Percentiles rank a stretch among this genome's conserved stretches.
Evolutionary conservation across 768 basidiomycete species (phyloP).

Genomic region (Lactarius sp.): DNA sequence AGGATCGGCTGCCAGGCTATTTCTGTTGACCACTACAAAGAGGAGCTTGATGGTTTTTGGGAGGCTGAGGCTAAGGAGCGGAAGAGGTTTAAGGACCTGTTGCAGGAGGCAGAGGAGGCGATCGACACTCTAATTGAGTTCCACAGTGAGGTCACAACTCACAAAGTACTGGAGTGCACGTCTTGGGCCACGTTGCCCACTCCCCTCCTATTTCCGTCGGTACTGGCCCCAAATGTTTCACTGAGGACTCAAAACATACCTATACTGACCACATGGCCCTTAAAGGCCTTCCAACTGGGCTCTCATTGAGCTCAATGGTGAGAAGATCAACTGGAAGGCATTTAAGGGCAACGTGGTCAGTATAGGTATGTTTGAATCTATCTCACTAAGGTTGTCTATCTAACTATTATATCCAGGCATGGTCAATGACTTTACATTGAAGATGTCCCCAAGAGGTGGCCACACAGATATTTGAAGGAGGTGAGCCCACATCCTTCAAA

Average conservation of each 20-base stretch:
- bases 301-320: conserved; percentile 29
- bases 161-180: background rate
- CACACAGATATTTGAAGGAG: too few species aligned
- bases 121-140: background rate
- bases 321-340: conserved; percentile 26
- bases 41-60: background rate
- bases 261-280: too few species aligned
- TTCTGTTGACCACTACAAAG: background rate
- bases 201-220: conserved; percentile 22
- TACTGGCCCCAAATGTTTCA: conserved; percentile 19
- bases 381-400: conserved; percentile 4
- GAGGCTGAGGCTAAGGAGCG: background rate
- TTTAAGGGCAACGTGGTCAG: conserved; percentile 21
- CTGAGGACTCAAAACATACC: too few species aligned
- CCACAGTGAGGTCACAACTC: background rate
- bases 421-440: background rate
- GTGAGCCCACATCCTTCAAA: conserved; percentile 13
- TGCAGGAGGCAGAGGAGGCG: background rate
- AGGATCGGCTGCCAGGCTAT: background rate
- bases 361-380: conserved; percentile 2
- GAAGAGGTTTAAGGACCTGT: background rate
- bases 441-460: background rate
- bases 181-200: background rate
- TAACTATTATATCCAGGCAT: too few species aligned
- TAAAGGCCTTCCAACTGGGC: too few species aligned